Base-by-base conservation (phyloP, 192 early-diverging fungal species). In the Neocallimastix lanati region DNA sequence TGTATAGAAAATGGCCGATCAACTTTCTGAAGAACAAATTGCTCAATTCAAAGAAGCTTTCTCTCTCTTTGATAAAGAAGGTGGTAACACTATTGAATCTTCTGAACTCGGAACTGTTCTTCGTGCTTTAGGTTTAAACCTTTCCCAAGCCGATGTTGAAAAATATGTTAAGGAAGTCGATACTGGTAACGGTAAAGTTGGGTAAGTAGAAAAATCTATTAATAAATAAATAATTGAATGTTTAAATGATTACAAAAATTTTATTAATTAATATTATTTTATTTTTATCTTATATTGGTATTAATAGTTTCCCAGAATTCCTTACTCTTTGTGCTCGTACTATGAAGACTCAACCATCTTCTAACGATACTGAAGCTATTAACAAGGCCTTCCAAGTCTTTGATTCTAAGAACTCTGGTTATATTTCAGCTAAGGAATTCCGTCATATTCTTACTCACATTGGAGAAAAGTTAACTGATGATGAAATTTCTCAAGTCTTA, bases 331-430 rank as follows among this genome's bases (percentile, higher is more conserved):
- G 90, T 92, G 80, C 86, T 85, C 40, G 93, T 94, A 84, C 82
- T 92, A 30, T 85, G 89, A 84, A 90, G 93, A 76, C 85, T 92
- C 76, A 87, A 88, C 84, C 90, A 92, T 40, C 92, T 92, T 30
- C 92, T 78, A 88, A 88, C 29, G 92, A 90, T 13, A 89, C 92
- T 50, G 87, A 94, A 78, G 93, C 93, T 84, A 93, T 94, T 81
- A 88, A 92, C 76, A 91, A 94, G 78, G 93, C 92, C 3, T 94
- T 94, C 89, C 91, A 94, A 84, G 93, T 94, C 29, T 94, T 94
- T 88, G 93, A 94, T 86, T 93, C 92, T 85, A 91, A 94, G 29
- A 86, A 88, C 80, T 88, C 88, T 80, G 93, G 93, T 15, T 93
- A 86, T 78, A 94, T 94, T 78, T 87, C 92, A 50, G 89, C 86